Evolutionary conservation across 2,329 filamentous ascomycete species (phyloP), one percentile per base, ranked within the genome.

Genomic region (Fusarium hostae): DNA sequence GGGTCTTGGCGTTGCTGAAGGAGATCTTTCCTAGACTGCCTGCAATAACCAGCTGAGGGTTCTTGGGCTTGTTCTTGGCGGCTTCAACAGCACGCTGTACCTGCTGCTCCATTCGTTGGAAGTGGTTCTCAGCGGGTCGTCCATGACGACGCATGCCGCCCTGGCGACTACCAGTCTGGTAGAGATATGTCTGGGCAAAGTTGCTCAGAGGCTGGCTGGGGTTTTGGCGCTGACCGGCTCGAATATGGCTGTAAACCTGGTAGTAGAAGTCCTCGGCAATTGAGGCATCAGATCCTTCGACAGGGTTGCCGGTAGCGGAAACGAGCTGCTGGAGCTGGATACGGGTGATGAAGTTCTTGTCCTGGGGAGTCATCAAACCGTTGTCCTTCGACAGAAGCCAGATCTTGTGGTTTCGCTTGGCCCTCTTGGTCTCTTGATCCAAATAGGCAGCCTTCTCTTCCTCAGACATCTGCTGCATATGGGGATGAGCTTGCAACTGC

Each of bases 101-200:
- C 81, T 99, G 96, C 82, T 99, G 96, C 81, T 99, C 95, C 96
- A 99, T 99, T 60, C 96, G 92, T 80, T 98, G 96, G 84, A 98
- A 94, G 78, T 99, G 96, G 79, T 98, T 99, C 80, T 99, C 96
- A 22, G 94, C 94, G 45, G 92, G 94, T 65, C 94, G 89, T 67
- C 91, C 90, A 74, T 96, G 90, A 71, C 94, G 89, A 70, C 94
- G 87, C 78, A 89, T 88, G 44, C 88, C 89, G 59, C 92, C 92
- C 72, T 94, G 90, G 24, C 95, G 91, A 74, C 92, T 93, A 32
- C 95, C 95, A 5, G 95, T 98, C 81, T 98, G 95, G 82, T 97
- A 97, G 5, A 99, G 86, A 78, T 99, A 99, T 0, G 96, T 99
- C 82, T 99, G 96, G 0, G 96, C 96, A 81, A 99, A 98, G 81